Percentiles rank a stretch among this genome's conserved stretches.
These are phyloP conservation scores for Cryoendolithus antarcticus DNA, from an alignment of 2,329 filamentous ascomycete species.

Conservation along the genomic window DNA sequence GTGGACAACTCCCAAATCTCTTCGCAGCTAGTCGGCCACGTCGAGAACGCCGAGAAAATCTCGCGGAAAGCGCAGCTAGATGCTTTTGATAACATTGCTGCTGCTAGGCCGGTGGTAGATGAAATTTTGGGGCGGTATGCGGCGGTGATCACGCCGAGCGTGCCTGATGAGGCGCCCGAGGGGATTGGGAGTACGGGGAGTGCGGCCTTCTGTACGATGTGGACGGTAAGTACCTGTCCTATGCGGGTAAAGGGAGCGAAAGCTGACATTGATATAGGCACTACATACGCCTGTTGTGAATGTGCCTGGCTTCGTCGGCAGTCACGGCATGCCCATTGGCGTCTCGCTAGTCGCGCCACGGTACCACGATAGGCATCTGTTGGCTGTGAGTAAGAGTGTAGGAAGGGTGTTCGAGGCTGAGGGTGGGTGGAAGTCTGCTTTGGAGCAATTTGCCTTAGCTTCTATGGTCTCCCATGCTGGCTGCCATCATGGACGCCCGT, in stretches of 20 bases:
- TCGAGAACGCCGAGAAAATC: conserved; percentile 34
- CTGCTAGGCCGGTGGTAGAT: conserved; percentile 44
- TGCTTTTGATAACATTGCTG: conserved; percentile 44
- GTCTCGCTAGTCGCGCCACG: conserved; percentile 39
- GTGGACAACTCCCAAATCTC: conserved; percentile 37
- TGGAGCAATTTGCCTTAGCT: conserved; percentile 31
- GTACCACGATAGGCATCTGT: conserved; percentile 32
- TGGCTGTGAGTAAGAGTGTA: conserved; percentile 30
- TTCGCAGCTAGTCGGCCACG: conserved; percentile 34
- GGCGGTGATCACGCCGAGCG: conserved; percentile 47
- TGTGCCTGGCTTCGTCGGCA: conserved; percentile 48
- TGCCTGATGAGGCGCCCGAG: conserved; percentile 45
- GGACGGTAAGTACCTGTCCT: conserved; percentile 24
- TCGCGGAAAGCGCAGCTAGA: conserved; percentile 38
- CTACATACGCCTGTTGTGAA: conserved; percentile 54
- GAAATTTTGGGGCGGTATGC: conserved; percentile 39
- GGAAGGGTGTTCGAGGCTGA: conserved; percentile 29
- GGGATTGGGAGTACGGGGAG: conserved; percentile 44
- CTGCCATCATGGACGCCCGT: no score
- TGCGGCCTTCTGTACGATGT: conserved; percentile 39
- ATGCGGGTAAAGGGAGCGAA: no score
- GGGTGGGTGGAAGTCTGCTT: conserved; percentile 19
- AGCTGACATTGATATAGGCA: conserved; percentile 8
- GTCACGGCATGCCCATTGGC: conserved; percentile 47
- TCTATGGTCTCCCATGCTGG: no score